Evolutionary conservation across 1,139 yeast genomes (phyloP), one percentile per base, ranked within the genome.

Genomic region (Hansenula anomala): DNA sequence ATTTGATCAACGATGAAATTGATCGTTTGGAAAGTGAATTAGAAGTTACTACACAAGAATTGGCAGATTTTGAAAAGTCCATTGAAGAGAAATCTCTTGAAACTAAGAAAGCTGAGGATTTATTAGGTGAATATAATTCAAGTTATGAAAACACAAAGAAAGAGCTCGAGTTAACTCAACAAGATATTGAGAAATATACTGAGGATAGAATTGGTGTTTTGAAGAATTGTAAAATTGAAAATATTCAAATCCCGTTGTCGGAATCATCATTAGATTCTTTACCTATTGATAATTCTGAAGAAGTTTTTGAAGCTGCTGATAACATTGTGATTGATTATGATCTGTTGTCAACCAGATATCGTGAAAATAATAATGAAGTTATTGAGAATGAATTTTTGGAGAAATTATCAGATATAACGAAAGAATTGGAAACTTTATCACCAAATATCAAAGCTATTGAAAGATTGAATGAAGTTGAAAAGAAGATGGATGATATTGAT

Each of bases 361-460:
- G 60, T 45, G 61, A 59, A 19, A 58, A 52, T 31, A 55, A 52
- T 20, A 61, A 58, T 30, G 64, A 61, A 6, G 51, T 54, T 4
- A 56, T 59, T 16, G 64, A 60, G 17, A 56, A 58, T 25, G 66
- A 63, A 22, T 56, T 76, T 19, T 71, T 66, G 36, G 73, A 69
- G 8, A 60, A 71, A 37, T 66, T 80, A 13, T 74, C 73, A 42
- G 69, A 71, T 1, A 72, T 82, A 34, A 68, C 78, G 5, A 73
- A 75, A 25, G 78, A 72, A 28, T 62, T 90, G 38, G 82, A 78
- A 35, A 64, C 65, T 36, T 66, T 87, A 52, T 79, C 88, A 19
- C 96, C 96, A 14, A 89, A 89, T 58, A 70, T 80, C 22, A 83
- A 84, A 49, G 96, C 97, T 0, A 67, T 75, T 22, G 95, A 86